phyloP scores from a whole-genome alignment of 306 rosid species.

The Quillaja saponaria region DNA sequence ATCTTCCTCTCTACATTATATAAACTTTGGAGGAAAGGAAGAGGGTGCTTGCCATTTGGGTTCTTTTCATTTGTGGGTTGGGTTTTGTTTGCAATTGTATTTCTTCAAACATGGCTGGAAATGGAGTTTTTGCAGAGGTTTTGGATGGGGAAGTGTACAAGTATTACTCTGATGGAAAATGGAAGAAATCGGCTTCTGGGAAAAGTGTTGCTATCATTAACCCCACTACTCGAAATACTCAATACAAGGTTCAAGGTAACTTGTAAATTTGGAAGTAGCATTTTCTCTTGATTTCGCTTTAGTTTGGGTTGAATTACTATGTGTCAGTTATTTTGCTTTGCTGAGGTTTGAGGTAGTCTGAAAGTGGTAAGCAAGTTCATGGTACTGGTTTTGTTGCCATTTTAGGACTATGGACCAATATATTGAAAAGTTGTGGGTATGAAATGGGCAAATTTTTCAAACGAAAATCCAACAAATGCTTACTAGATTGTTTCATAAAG shows the following conservation, averaged over 20 bases:
- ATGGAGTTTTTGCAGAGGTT: slow-evolving; percentile 72
- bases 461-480: too few species aligned
- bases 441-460: not conserved
- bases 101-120: slow-evolving; percentile 60
- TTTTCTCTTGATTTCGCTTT: not conserved
- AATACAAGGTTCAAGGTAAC: slow-evolving; percentile 94
- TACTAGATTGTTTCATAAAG: too few species aligned
- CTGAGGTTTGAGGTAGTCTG: not conserved
- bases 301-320: not conserved
- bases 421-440: not conserved
- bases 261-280: not conserved
- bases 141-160: slow-evolving; percentile 79
- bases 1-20: not conserved
- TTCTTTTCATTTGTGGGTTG: too few species aligned
- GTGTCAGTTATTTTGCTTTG: not conserved
- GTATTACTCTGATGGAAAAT: slow-evolving; percentile 81
- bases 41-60: not conserved
- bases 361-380: not conserved
- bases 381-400: not conserved
- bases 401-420: not conserved
- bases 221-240: slow-evolving; percentile 80
- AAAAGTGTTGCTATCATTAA: slow-evolving; percentile 80
- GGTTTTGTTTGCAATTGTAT: too few species aligned
- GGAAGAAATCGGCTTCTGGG: slow-evolving; percentile 82
- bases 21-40: not conserved